These are phyloP conservation scores for Clausena lansium DNA, from an alignment of 345 rosid genomes.

Conservation along the genomic window DNA sequence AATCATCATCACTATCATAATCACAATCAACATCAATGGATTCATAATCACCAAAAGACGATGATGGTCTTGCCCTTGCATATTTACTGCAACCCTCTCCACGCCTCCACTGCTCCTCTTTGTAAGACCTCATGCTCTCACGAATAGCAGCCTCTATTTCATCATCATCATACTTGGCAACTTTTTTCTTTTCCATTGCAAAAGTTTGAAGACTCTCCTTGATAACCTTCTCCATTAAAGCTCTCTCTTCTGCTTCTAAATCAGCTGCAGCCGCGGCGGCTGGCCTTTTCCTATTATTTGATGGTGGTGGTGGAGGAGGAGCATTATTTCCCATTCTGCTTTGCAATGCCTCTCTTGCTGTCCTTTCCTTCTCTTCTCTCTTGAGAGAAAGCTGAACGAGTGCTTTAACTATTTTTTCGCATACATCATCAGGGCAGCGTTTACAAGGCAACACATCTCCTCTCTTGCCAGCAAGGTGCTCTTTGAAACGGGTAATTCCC, in stretches of 20 bases:
- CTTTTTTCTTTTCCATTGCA: not conserved
- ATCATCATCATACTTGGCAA: not conserved
- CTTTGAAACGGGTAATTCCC: not conserved
- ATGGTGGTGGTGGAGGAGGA: not conserved
- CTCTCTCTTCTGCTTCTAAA: not conserved
- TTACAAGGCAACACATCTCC: not conserved
- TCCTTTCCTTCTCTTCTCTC: not conserved
- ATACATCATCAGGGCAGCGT: not conserved
- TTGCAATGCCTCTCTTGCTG: not conserved
- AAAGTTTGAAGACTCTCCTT: not conserved
- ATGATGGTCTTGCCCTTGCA: not conserved
- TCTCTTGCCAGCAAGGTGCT: not conserved
- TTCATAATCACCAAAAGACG: not conserved
- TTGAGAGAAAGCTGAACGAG: not conserved
- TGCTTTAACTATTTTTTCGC: not conserved
- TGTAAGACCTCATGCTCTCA: not conserved
- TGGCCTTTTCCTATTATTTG: not conserved
- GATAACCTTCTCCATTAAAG: not conserved
- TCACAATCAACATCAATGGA: not conserved
- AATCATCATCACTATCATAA: not conserved
- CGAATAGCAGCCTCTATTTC: constrained; percentile 2
- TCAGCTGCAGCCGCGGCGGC: not conserved
- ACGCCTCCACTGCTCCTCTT: not conserved
- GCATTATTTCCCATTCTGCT: not conserved
- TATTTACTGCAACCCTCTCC: constrained; percentile 13